phyloP scores from a whole-genome alignment of 2,329 filamentous ascomycete genomes.

The Anthostomella pinea region DNA sequence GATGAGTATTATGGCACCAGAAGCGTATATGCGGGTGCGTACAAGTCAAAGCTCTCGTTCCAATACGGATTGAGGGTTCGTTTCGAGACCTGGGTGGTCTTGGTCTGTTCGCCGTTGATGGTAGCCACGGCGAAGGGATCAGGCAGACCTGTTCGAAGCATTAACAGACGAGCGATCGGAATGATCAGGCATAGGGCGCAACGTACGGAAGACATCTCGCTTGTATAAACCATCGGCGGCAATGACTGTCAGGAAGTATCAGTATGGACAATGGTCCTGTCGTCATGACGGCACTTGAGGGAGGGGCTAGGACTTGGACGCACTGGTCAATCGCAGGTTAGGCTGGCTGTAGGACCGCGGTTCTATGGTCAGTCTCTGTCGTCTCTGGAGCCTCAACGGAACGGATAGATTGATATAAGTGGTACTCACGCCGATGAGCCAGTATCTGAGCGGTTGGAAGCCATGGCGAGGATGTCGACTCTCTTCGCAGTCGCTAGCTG shows the following conservation, averaged over 20 bases:
- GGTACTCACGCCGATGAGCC: constrained; percentile 61
- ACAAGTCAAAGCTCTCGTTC: constrained; percentile 99
- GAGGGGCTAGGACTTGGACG: constrained; percentile 38
- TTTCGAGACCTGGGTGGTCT: constrained; percentile 96
- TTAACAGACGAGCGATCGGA: neutral
- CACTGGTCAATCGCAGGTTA: constrained; percentile 93
- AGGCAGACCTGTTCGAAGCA: constrained; percentile 69
- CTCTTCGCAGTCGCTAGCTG: no score
- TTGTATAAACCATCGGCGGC: constrained; percentile 98
- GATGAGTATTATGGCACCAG: constrained; percentile 25
- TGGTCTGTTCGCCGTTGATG: constrained; percentile 95
- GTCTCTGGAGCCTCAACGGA: constrained; percentile 13
- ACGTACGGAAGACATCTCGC: constrained; percentile 97
- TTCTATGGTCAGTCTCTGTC: constrained; percentile 28
- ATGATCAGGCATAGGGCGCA: constrained; percentile 4
- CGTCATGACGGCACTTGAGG: neutral
- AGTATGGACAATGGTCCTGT: constrained; percentile 8
- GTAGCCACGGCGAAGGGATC: constrained; percentile 98
- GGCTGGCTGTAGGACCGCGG: constrained; percentile 56
- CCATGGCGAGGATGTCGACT: constrained; percentile 35
- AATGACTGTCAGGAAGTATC: constrained; percentile 66
- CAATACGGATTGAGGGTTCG: constrained; percentile 99
- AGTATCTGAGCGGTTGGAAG: constrained; percentile 52
- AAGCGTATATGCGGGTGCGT: no score
- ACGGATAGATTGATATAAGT: constrained; percentile 5